A percentile compares a stretch with the other conserved stretches of the same genome.
These are phyloP conservation scores for Hymenoscyphus fructigenus DNA, from an alignment of 2,329 filamentous ascomycete species.

Conservation along the genomic window DNA sequence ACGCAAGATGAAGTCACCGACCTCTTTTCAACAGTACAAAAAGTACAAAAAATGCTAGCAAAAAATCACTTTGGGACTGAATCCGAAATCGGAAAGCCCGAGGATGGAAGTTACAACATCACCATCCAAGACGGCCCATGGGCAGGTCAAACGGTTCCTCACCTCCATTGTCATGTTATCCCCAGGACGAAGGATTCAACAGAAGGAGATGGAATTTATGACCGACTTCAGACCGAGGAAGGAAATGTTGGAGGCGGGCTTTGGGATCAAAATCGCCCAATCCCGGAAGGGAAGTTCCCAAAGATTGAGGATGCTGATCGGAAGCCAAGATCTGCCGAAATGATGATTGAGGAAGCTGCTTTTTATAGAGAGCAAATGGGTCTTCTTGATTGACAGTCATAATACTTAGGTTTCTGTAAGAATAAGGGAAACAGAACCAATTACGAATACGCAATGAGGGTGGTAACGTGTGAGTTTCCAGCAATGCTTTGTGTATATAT, in stretches of 20 bases:
- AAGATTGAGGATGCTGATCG: constrained; percentile 70
- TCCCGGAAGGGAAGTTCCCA: constrained; percentile 59
- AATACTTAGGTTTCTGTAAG: background rate
- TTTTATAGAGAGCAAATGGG: constrained; percentile 33
- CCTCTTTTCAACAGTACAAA: constrained; percentile 83
- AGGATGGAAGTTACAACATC: constrained; percentile 80
- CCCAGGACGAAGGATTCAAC: constrained; percentile 60
- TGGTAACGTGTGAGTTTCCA: too few species aligned
- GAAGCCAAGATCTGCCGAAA: constrained; percentile 63
- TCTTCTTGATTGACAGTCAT: background rate
- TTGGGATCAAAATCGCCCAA: constrained; percentile 54
- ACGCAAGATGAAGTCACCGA: constrained; percentile 51
- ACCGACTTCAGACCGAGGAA: constrained; percentile 77
- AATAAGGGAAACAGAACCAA: background rate
- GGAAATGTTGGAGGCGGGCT: constrained; percentile 77
- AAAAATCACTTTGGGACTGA: constrained; percentile 54
- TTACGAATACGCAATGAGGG: too few species aligned
- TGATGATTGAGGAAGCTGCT: constrained; percentile 78
- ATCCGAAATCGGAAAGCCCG: constrained; percentile 39
- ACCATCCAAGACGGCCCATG: constrained; percentile 91
- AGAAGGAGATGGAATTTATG: constrained; percentile 75
- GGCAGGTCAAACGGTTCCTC: constrained; percentile 89
- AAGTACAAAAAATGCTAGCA: constrained; percentile 74
- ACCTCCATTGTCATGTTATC: constrained; percentile 92
- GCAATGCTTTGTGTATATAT: too few species aligned